Percentiles rank a stretch among this genome's conserved stretches.
phyloP scores from a whole-genome alignment of 176 grass and related monocot genomes.

The Metroxylon sagu region DNA sequence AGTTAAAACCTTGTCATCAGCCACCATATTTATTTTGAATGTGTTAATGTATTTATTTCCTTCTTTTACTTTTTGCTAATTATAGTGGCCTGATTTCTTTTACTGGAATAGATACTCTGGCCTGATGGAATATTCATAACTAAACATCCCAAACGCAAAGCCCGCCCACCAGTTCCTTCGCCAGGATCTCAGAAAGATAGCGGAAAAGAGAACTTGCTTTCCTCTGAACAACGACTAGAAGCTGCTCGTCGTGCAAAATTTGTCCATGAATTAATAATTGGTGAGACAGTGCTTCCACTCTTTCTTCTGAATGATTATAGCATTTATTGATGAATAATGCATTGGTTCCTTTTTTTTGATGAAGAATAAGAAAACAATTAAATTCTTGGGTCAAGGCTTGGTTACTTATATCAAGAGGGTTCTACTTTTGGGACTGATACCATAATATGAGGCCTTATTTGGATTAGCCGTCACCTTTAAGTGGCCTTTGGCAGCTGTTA shows the following conservation, averaged over 20 bases:
- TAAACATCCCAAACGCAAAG: conserved; percentile 92
- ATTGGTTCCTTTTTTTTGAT: too few species aligned
- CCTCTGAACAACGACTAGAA: conserved; percentile 64
- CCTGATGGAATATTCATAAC: conserved; percentile 93
- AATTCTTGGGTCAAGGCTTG: too few species aligned
- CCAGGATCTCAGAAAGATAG: conserved; percentile 40
- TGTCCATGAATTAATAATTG: conserved; percentile 87
- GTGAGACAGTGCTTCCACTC: conserved; percentile 29
- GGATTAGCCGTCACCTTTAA: too few species aligned
- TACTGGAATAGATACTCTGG: conserved; percentile 72
- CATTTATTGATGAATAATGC: too few species aligned
- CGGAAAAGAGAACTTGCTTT: conserved; percentile 32
- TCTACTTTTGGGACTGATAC: too few species aligned
- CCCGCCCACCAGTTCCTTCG: conserved; percentile 22
- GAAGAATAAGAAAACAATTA: too few species aligned
- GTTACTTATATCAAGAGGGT: too few species aligned
- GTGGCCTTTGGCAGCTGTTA: too few species aligned
- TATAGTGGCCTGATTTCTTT: conserved; percentile 24
- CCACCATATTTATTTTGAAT: too few species aligned
- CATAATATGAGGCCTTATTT: too few species aligned
- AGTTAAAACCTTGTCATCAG: too few species aligned
- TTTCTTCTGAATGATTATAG: not conserved
- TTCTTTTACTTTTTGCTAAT: not conserved
- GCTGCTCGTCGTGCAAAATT: conserved; percentile 71
- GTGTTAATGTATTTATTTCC: too few species aligned